Evolutionary conservation across 352 stramenopile species (phyloP), one percentile per base, ranked within the genome.

Genomic region (Sclerospora graminicola): DNA sequence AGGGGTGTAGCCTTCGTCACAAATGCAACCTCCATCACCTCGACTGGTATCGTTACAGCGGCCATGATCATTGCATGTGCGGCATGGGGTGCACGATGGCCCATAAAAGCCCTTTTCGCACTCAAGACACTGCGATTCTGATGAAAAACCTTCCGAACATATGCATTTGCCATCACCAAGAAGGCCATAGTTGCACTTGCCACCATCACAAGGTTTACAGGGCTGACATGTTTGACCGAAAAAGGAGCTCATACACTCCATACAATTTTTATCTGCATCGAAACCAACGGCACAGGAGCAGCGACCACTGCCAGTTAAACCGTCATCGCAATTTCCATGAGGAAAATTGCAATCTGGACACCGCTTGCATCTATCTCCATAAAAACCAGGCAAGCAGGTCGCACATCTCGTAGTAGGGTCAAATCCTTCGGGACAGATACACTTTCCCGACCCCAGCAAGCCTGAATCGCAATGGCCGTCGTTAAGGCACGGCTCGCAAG

Each of bases 241-340:
- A 49, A 92, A 94, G 19, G 71, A 81, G 47, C 54, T 54, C 68
- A 92, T 88, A 51, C 82, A 94, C 46, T 91, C 70, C 65, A 84
- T 74, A 41, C 82, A 94, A 41, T 91, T 71, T 9, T 65, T 57
- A 5, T 63, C 41, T 9, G 67, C 56, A 46, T 91, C 80, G 33
- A 86, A 90, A 14, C 82, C 82, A 14, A 89, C 80, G 4, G 77
- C 78, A 15, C 82, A 94, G n/a, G 79, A 85, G 48, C 82, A 94
- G 7, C 77, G 66, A 10, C 82, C 82, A 15, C 76, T 86, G 11
- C 82, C 82, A 5, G 61, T 78, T 10, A 89, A 48, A 9, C 82
- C 76, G 45, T 91, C 82, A 30, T 92, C 78, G 45, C 82, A 94
- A 34, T 84, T 84, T 41, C 82, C 82, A 44, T 89, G 69, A 5